Evolutionary conservation across 2,329 filamentous ascomycete genomes (phyloP).

Genomic region (Xylaria multiplex): DNA sequence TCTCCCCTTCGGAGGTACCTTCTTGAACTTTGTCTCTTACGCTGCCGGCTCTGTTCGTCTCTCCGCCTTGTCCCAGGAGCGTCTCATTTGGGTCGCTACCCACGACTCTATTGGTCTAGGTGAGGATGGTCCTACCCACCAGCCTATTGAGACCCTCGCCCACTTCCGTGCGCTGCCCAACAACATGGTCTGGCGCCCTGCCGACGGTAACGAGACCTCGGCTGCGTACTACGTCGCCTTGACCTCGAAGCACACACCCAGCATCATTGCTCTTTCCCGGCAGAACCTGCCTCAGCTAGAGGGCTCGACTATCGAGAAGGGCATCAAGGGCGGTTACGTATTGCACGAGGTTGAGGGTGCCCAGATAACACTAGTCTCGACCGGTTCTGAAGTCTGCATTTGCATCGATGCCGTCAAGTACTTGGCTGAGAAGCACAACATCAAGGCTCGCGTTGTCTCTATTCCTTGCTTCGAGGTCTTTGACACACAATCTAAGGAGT

Average conservation of each 20-base stretch:
- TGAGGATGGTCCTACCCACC: conserved; percentile 98
- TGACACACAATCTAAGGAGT: conserved; percentile 92
- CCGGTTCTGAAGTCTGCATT: conserved; percentile 95
- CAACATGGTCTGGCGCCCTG: conserved; percentile 99
- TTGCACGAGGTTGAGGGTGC: conserved; percentile 85
- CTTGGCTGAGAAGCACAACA: conserved; percentile 85
- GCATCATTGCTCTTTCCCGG: conserved; percentile 92
- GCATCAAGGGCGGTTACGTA: conserved; percentile 95
- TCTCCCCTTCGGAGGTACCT: conserved; percentile 93
- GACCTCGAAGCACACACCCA: conserved; percentile 88
- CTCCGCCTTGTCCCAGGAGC: conserved; percentile 89
- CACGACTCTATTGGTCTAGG: conserved; percentile 99
- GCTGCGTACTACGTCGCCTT: conserved; percentile 97
- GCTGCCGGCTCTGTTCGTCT: conserved; percentile 94
- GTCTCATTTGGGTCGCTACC: conserved; percentile 93
- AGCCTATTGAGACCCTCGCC: conserved; percentile 97
- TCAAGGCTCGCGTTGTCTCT: conserved; percentile 92
- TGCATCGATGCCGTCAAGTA: conserved; percentile 92
- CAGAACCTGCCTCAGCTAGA: conserved; percentile 99
- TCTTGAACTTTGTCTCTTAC: conserved; percentile 99
- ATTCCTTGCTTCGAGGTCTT: conserved; percentile 98
- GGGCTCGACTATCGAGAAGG: conserved; percentile 88
- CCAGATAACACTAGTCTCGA: conserved; percentile 88
- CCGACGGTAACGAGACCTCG: conserved; percentile 97
- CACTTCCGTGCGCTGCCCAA: conserved; percentile 99